A percentile compares a stretch with the other conserved stretches of the same genome.
Evolutionary conservation across 208 protist genomes (phyloP).

Genomic region (Trypanosoma mega): DNA sequence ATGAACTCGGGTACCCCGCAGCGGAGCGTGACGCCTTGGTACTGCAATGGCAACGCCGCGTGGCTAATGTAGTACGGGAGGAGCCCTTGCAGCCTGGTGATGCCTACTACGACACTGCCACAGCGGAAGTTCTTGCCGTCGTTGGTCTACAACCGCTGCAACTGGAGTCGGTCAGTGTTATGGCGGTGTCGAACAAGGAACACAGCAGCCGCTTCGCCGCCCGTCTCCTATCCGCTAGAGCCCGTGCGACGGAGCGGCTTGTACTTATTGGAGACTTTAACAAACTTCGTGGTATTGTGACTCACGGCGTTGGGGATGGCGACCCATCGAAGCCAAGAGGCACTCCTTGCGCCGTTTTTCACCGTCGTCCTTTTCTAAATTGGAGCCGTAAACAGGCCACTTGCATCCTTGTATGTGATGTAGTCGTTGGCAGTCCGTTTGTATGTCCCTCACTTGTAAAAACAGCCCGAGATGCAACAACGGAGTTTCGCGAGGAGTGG

Average conservation of each 20-base stretch:
- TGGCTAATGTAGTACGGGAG: conserved; percentile 37
- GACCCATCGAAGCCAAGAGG: not conserved
- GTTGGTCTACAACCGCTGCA: conserved; percentile 52
- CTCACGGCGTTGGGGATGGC: conserved; percentile 28
- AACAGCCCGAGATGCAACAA: conserved; percentile 25
- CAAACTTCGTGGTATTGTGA: conserved; percentile 32
- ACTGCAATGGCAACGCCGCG: conserved; percentile 49
- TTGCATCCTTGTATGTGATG: conserved; percentile 66
- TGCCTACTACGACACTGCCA: conserved; percentile 47
- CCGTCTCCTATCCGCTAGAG: conserved; percentile 28
- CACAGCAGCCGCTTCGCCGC: conserved; percentile 47
- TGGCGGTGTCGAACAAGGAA: conserved; percentile 49
- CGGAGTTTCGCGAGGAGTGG: conserved; percentile 38
- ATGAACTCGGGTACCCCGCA: conserved; percentile 27
- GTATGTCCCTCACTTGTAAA: conserved; percentile 23
- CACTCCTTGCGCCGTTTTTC: conserved; percentile 37
- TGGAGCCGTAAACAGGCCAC: conserved; percentile 36
- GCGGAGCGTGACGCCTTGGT: conserved; percentile 40
- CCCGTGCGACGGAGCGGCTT: conserved; percentile 46
- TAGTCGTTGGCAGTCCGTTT: conserved; percentile 51
- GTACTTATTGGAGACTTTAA: conserved; percentile 55
- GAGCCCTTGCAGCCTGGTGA: conserved; percentile 37
- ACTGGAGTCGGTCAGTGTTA: conserved; percentile 45
- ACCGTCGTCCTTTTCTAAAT: conserved; percentile 50
- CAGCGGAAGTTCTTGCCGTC: conserved; percentile 42